Evolutionary conservation across 345 rosid species (phyloP).

Genomic region (Cardamine chenopodiifolia): DNA sequence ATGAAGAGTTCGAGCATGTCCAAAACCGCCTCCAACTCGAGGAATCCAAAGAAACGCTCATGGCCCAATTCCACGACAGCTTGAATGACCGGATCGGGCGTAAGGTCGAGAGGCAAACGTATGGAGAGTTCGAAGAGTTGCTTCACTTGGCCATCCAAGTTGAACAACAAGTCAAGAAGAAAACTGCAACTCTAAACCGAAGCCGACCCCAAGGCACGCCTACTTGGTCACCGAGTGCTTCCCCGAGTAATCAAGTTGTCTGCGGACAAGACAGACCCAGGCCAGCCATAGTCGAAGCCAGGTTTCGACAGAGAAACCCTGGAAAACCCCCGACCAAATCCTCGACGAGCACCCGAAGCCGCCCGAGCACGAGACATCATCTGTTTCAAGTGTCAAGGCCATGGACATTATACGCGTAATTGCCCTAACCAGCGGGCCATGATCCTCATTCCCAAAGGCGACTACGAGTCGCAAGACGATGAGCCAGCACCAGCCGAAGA

Average conservation of each 20-base stretch:
- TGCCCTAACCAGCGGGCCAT: not conserved
- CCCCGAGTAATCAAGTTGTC: not conserved
- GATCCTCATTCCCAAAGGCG: not conserved
- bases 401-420: not conserved
- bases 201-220: not conserved
- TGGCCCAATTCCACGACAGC: too few species aligned
- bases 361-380: not conserved
- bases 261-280: not conserved
- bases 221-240: not conserved
- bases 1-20: too few species aligned
- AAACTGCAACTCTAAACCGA: too few species aligned
- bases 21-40: too few species aligned
- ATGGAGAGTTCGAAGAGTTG: too few species aligned
- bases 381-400: not conserved
- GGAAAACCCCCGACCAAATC: not conserved
- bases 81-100: too few species aligned
- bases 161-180: too few species aligned
- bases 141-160: too few species aligned
- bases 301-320: not conserved
- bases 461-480: not conserved
- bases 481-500: not conserved
- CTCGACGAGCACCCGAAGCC: not conserved
- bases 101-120: too few species aligned
- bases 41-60: too few species aligned
- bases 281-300: not conserved